Evolutionary conservation across 176 grass and related monocot species (phyloP), one percentile per base, ranked within the genome.

Genomic region (Paspalum vaginatum): DNA sequence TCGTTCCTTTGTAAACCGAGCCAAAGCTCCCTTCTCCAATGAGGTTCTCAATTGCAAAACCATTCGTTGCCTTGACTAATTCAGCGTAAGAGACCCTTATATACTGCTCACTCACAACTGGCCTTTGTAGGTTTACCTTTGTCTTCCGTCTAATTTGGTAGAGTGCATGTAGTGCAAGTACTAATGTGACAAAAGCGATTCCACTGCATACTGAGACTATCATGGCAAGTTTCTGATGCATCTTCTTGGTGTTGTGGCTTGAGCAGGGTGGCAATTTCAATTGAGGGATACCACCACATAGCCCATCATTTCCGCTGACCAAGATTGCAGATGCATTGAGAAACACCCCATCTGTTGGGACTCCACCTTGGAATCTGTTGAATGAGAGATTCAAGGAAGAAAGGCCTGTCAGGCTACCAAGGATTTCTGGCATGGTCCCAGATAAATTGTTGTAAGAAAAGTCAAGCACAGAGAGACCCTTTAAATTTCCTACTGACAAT

Each of bases 341-440:
- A 63, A 92, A 89, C 59, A 87, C 15, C 42, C 80, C 79, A 7
- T 10, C 8, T 61, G 71, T 2, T 6, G 85, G 88, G 20, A 88
- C 53, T 55, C 72, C 17, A 44, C 88, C 88, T 17, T 86, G 37
- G 37, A 91, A 83, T 61, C 77, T 59, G 65, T 94, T 94, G 85
- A 88, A 90, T 52, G 88, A 88, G 16, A 93, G 20, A 40, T 89
- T 86, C 45, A 92, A 17, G 10, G 4, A 12, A 45, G 2, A 7
- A 1, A 85, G 72, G 0, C 83, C 75, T 7, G 18, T 20, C 47
- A 87, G 69, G 5, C 20, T 74, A 14, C 13, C 76, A 20, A 93
- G 24, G 50, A 84, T 81, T 2, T 51, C 18, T 38, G 88, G 92
- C 9, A 94, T 83, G 48, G 10, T 11, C 46, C 85, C 85, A 2